Base-by-base conservation (phyloP, 208 protist genomes). In the Vickermania spadyakhi region DNA sequence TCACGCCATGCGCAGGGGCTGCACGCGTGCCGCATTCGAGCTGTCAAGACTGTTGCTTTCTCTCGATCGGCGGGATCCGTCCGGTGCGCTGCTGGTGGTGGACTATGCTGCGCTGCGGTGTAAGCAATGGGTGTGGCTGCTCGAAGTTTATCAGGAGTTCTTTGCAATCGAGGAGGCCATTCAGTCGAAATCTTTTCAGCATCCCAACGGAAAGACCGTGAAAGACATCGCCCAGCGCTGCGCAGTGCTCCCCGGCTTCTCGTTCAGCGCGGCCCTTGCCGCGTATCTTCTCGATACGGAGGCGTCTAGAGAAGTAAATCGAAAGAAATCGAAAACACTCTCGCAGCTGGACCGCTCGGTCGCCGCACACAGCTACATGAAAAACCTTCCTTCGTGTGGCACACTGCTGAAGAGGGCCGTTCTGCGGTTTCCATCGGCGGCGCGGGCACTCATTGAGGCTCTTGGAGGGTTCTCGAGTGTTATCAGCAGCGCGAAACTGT, bases 21-120 rank as follows among this genome's bases (percentile, higher is more conserved):
- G 84, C 52, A 73, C 77, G 25, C 68, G 72, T 28, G 83, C 84
- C 13, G 85, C 88, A 18, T 91, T 73, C 62, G 88, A 94, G 62
- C 63, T 75, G 13, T 56, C 75, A 5, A 75, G 80, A 25, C 77
- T 84, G 23, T 30, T 91, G 14, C 83, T 87, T 29, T 94, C 88
- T 4, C 81, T 94, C 30, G 82, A 91, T 73, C 59, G 70, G 21
- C 58, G 31, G 13, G 88, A 94, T 60, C 78, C 82, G 27, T 69
- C 61, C 56, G 77, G 78, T 13, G 71, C 79, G 62, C 63, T 90
- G 62, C 65, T 88, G 52, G 58, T 79, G 52, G 58, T 94, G 1
- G 88, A 90, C 63, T 92, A 91, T 75, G 57, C 81, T 18, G 88
- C 88, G 1, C 69, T 94, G 53, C 81, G 85, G 1, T 62, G 77